Evolutionary conservation across 2,329 filamentous ascomycete species (phyloP), one percentile per base, ranked within the genome.

Genomic region (Sporothrix pallida): DNA sequence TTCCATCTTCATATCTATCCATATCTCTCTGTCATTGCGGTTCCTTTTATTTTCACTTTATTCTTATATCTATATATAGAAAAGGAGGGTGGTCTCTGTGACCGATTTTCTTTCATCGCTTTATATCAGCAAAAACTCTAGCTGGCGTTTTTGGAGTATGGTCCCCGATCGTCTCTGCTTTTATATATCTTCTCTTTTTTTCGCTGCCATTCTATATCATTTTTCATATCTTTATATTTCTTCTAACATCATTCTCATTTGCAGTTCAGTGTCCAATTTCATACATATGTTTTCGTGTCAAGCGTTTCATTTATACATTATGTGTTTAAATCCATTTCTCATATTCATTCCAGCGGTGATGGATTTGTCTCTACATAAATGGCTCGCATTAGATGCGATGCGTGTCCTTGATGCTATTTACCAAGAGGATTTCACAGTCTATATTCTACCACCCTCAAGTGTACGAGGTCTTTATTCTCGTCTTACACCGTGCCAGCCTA

Each of bases 81-180:
- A 71, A 71, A 71, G 62, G 52, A 23, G 52, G 23, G 72, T 68
- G 54, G 69, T 71, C 44, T 63, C 62, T 68, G 52, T 67, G 58
- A 48, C 67, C 67, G 50, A 54, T 65, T 67, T 71, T 65, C 20
- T 56, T 23, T 56, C 52, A 26, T 37, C 31, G 4, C 31, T 37
- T 37, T 58, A 71, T 71, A 52, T 68, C 52, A 70, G 73, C 65
- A 72, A 65, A 70, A 23, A 20, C 50, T 37, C 37, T n/a, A 65
- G 65, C 56, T 72, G 73, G 73, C 72, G 73, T 74, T 74, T 52
- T 72, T 70, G 73, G 73, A 74, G 73, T 74, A 56, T 72, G 70
- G 70, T 56, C 56, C 48, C 65, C 10, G 52, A 46, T 71, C 68
- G 48, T 69, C 69, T 72, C 63, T 74, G 26, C n/a, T 46, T 67